Evolutionary conservation across 2,329 filamentous ascomycete species (phyloP).

Genomic region (Raffaelea arxii): DNA sequence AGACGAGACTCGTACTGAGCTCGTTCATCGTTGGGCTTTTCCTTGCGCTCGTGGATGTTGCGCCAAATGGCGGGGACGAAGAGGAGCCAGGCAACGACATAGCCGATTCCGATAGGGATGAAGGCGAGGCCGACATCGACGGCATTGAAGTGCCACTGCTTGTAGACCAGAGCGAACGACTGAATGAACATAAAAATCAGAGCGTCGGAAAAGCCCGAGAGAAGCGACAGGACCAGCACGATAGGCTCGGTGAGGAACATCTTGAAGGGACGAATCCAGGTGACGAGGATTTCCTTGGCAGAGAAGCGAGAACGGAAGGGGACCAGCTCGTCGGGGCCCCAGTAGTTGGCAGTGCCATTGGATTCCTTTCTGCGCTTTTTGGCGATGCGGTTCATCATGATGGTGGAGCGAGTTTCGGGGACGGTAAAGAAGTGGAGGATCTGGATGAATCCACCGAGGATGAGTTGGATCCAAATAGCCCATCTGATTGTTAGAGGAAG

Average conservation of each 20-base stretch:
- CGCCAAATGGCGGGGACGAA: conserved; percentile 49
- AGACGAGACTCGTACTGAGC: conserved; percentile 63
- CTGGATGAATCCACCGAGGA: conserved; percentile 64
- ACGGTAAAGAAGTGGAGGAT: conserved; percentile 57
- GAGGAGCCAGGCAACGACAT: conserved; percentile 49
- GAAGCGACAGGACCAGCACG: conserved; percentile 58
- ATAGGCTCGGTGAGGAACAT: conserved; percentile 71
- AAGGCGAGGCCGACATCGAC: conserved; percentile 51
- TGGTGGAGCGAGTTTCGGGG: conserved; percentile 67
- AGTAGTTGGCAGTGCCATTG: conserved; percentile 55
- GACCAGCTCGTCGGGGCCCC: conserved; percentile 63
- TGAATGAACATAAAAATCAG: conserved; percentile 73
- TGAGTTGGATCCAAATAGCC: conserved; percentile 73
- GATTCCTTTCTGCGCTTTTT: conserved; percentile 58
- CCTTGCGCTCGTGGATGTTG: conserved; percentile 39
- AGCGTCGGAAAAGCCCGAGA: conserved; percentile 64
- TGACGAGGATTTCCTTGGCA: conserved; percentile 42
- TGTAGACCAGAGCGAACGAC: conserved; percentile 58
- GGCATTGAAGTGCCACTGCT: conserved; percentile 54
- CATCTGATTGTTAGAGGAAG: conserved; percentile 21
- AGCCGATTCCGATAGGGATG: conserved; percentile 57
- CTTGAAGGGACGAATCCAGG: conserved; percentile 56
- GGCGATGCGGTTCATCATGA: conserved; percentile 71
- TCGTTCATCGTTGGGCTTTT: conserved; percentile 41
- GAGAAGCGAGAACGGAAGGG: conserved; percentile 50